These are phyloP conservation scores for Paraleonurus japonicus DNA, from an alignment of 257 asterid species.

Conservation along the genomic window DNA sequence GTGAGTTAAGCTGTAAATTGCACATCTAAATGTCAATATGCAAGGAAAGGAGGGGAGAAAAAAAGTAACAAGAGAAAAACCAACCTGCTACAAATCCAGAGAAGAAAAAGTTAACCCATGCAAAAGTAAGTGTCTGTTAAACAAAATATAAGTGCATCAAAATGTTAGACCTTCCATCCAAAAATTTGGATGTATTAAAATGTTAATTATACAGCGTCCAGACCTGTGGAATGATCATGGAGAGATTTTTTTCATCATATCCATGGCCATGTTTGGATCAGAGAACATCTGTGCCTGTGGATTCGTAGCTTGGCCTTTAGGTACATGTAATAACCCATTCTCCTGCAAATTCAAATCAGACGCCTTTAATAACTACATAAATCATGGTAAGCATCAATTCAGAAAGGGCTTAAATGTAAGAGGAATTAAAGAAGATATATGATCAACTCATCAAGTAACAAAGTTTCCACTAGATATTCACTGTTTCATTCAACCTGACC, in stretches of 20 bases:
- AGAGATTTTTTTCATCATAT: constrained; percentile 94
- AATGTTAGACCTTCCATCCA: constrained; percentile 4
- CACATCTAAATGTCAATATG: constrained; percentile 4
- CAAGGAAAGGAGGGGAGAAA: constrained; percentile 5
- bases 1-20: constrained; percentile 7
- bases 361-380: neutral
- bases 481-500: neutral
- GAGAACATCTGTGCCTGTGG: constrained; percentile 99
- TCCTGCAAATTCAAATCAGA: constrained; percentile 53
- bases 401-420: neutral
- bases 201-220: constrained; percentile 16
- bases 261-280: constrained; percentile 99
- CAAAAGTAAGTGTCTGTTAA: constrained; percentile 89
- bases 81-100: constrained; percentile 97
- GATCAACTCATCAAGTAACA: neutral
- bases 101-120: constrained; percentile 98
- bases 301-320: constrained; percentile 86
- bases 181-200: neutral
- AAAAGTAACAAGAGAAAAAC: constrained; percentile 12
- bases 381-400: neutral
- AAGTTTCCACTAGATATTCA: neutral
- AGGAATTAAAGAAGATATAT: neutral
- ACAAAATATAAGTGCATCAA: constrained; percentile 20
- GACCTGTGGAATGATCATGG: constrained; percentile 96
- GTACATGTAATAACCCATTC: constrained; percentile 76